phyloP scores from a whole-genome alignment of 1,139 yeast genomes.

The Arxiozyma bovina region DNA sequence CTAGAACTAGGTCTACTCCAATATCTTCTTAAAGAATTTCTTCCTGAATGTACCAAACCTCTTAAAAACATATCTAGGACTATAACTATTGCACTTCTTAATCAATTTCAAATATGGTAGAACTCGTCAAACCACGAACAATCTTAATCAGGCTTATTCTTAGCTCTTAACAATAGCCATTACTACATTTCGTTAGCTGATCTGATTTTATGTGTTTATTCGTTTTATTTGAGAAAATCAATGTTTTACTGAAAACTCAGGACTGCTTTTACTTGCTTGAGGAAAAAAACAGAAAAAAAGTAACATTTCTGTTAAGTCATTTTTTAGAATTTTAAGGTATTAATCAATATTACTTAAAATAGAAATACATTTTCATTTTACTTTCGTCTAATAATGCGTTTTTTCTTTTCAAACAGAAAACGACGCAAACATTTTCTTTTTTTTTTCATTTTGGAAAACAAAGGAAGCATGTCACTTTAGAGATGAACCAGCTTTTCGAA shows the following conservation, averaged over 20 bases:
- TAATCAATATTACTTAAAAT: neutral
- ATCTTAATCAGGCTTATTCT: neutral
- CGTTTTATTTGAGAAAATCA: neutral
- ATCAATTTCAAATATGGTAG: too few species aligned
- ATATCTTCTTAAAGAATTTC: neutral
- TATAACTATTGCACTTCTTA: neutral
- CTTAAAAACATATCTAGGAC: neutral
- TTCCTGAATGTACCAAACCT: neutral
- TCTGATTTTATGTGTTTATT: neutral
- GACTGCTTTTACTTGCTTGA: neutral
- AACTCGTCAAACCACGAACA: too few species aligned
- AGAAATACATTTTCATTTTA: neutral
- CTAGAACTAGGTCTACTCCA: neutral
- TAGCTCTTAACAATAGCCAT: neutral
- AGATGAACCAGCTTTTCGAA: neutral
- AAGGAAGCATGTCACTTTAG: neutral
- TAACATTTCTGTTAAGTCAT: neutral
- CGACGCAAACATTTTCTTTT: conserved; percentile 1
- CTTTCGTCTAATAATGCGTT: too few species aligned
- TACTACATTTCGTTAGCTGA: neutral
- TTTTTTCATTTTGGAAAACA: neutral
- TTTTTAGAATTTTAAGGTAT: neutral
- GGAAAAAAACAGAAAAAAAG: neutral
- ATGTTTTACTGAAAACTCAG: neutral
- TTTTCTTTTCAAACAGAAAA: neutral